phyloP scores from a whole-genome alignment of 441 rosid genomes.

The Pelargonium myrrhifolium region DNA sequence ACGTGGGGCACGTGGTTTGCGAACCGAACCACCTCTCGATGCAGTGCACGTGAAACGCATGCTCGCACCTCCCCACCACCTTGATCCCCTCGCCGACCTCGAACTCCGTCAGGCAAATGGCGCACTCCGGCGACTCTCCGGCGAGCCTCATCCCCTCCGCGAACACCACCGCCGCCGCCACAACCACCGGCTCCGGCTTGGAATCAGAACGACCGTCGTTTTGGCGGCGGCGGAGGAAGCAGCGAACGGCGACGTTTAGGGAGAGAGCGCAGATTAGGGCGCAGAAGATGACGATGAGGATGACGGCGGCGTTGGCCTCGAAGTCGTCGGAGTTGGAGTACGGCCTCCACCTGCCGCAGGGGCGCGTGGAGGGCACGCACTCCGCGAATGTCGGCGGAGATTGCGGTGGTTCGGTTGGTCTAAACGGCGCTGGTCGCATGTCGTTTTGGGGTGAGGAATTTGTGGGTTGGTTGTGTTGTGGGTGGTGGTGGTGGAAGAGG shows the following conservation, averaged over 20 bases:
- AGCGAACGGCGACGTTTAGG: slow-evolving; percentile 54
- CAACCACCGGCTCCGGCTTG: slow-evolving; percentile 31
- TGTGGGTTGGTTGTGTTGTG: too few species aligned
- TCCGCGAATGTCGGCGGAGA: too few species aligned
- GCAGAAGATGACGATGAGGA: slow-evolving; percentile 52
- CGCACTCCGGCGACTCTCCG: slow-evolving; percentile 54
- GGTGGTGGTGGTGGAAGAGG: too few species aligned
- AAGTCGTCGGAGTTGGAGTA: slow-evolving; percentile 41
- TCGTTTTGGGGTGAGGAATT: too few species aligned
- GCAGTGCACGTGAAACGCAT: slow-evolving; percentile 67
- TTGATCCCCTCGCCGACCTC: slow-evolving; percentile 58
- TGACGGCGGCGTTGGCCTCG: slow-evolving; percentile 40
- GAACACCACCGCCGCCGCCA: slow-evolving; percentile 28
- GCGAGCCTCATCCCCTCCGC: slow-evolving; percentile 39
- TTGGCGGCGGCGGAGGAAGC: slow-evolving; percentile 41
- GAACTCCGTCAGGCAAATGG: slow-evolving; percentile 75
- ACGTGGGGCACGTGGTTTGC: slow-evolving; percentile 66
- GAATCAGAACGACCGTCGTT: too few species aligned
- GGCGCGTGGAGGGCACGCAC: too few species aligned
- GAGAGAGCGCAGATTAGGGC: slow-evolving; percentile 54
- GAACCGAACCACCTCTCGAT: slow-evolving; percentile 54
- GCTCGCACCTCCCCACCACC: slow-evolving; percentile 56
- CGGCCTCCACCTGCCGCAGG: slow-evolving; percentile 40
- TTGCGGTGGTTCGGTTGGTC: too few species aligned
- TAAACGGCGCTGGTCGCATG: too few species aligned